phyloP scores from a whole-genome alignment of 129 eudicot genomes.

The Gnaphalium uliginosum region DNA sequence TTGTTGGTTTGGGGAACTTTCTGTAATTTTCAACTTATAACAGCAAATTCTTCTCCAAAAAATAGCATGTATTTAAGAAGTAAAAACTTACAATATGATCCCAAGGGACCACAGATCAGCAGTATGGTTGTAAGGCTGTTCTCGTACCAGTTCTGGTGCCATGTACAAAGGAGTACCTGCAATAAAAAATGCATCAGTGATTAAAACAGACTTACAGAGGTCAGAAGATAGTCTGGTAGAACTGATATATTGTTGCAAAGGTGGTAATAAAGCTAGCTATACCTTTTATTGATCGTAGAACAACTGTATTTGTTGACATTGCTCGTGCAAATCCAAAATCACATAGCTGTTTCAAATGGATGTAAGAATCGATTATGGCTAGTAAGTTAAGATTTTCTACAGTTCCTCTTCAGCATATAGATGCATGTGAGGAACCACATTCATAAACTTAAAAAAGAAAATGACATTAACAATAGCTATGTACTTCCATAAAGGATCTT shows the following conservation, averaged over 20 bases:
- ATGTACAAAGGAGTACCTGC: constrained; percentile 96
- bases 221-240: constrained; percentile 6
- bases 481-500: neutral
- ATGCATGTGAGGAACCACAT: neutral
- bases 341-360: constrained; percentile 65
- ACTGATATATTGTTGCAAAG: neutral
- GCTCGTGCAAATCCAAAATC: constrained; percentile 99
- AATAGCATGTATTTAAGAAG: neutral
- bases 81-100: constrained; percentile 79
- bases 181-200: constrained; percentile 10
- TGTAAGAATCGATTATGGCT: constrained; percentile 14
- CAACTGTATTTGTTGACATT: constrained; percentile 98
- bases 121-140: constrained; percentile 98
- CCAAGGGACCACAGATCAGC: constrained; percentile 98
- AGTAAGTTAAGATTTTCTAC: constrained; percentile 1
- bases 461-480: neutral
- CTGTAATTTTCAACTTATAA: neutral
- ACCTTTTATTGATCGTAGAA: constrained; percentile 96
- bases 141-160: constrained; percentile 99
- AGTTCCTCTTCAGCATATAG: neutral
- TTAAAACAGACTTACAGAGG: constrained; percentile 13
- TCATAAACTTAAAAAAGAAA: constrained; percentile 8
- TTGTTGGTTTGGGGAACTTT: neutral
- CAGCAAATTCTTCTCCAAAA: neutral
- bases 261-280: constrained; percentile 5